A percentile compares a stretch with the other conserved stretches of the same genome.
phyloP scores from a whole-genome alignment of 2,329 filamentous ascomycete species.

The Emergomyces orientalis region DNA sequence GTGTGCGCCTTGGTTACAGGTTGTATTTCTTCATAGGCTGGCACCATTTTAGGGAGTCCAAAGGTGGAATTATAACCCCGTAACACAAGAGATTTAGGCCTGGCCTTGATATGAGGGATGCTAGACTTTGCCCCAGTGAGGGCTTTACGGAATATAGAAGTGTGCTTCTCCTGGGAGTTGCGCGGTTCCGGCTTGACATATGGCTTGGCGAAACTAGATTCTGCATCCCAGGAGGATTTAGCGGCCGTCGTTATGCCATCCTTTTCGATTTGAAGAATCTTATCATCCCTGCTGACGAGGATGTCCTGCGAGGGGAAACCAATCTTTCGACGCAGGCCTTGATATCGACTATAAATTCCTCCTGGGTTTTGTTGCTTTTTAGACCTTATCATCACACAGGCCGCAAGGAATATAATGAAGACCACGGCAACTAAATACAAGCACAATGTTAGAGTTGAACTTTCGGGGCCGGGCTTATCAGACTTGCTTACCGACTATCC shows the following conservation, averaged over 20 bases:
- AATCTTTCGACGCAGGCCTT: not conserved
- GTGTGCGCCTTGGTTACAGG: not conserved
- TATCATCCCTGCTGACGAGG: not conserved
- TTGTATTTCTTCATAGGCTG: conserved; percentile 1
- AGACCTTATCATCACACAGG: conserved; percentile 2
- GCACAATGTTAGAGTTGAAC: not conserved
- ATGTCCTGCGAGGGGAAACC: not conserved
- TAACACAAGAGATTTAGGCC: conserved; percentile 4
- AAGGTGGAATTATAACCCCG: not conserved
- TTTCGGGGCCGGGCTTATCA: too few relatives aligned
- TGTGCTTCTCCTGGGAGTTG: conserved; percentile 7
- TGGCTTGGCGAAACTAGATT: conserved; percentile 14
- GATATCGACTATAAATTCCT: conserved; percentile 4
- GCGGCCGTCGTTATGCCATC: not conserved
- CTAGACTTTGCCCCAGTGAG: conserved; percentile 4
- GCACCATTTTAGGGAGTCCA: not conserved
- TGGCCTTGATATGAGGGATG: conserved; percentile 7
- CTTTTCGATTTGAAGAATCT: not conserved
- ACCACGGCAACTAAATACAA: not conserved
- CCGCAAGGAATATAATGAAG: not conserved
- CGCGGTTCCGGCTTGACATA: not conserved
- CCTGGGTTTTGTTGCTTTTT: conserved; percentile 2
- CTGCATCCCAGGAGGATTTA: conserved; percentile 12
- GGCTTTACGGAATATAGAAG: conserved; percentile 10
- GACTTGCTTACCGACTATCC: conserved; percentile 1